Evolutionary conservation across 257 asterid species (phyloP), one percentile per base, ranked within the genome.

Genomic region (Solanum chilense): DNA sequence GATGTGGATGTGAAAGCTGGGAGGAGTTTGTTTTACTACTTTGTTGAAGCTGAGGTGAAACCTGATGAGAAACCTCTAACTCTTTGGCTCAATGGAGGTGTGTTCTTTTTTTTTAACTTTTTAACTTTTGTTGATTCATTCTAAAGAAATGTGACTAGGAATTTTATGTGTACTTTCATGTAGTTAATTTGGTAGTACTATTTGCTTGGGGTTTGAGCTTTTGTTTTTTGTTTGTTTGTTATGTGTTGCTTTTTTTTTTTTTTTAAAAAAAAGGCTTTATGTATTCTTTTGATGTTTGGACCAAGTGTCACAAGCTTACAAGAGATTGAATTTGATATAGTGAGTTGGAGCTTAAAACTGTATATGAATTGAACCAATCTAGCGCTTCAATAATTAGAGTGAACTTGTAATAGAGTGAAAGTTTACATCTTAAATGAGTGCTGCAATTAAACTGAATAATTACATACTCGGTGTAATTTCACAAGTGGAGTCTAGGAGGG

Each of bases 81-180:
- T 88, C 91, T 96, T 21, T 96, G 99, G 99, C 97, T 96, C 85
- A 96, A 96, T 94, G 99, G 99, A 94, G 99, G 99, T 96, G 68
- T 3, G 82, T 47, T 5, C 3, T 49, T 49, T 47, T 14, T 14
- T 42, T 31, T 49, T 11, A 64, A 62, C 15, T 45, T 45, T 13
- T 18, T 15, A 5, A 56, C 64, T 44, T 42, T n/a, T 70, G 27
- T 84, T 68, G 47, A 77, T 58, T 23, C 14, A 23, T 81, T 73
- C 7, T 52, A 64, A 56, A 41, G 31, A 60, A 69, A 60, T 82
- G 42, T 74, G 62, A 18, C 42, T 9, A 27, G 69, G 85, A 80
- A 80, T 80, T 18, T 47, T 49, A 18, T 20, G 14, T 56, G 86
- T 88, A 47, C 83, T 85, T 29, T 31, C 68, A 37, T 85, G 42